Base-by-base conservation (phyloP, 495 filamentous ascomycete species). In the Choiromyces venosus region DNA sequence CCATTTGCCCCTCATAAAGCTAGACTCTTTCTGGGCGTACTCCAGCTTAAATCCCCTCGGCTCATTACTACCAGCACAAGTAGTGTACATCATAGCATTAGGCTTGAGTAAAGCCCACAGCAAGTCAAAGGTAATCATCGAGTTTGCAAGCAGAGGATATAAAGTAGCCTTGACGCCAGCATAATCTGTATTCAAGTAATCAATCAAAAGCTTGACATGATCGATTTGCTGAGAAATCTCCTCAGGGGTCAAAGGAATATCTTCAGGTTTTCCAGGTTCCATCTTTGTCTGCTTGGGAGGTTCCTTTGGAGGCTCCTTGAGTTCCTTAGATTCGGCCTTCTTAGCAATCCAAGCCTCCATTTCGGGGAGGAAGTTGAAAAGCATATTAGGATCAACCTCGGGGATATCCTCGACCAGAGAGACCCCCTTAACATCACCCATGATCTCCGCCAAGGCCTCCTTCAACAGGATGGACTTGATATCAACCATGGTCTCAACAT, bases 61-160 rank as follows among this genome's bases (percentile, higher is more conserved):
- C 79, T 97, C 91, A 67, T 96, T 92, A 44, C 67, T 89, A 4
- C 91, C 91, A 76, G 96, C 95, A 1, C 92, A 95, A 3, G 88
- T 88, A 0, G 91, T 91, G 78, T 91, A 94, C 1, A 90, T 91
- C 46, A 96, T 87, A 19, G 92, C 92, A 78, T 96, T 94, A 8
- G 94, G 93, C 78, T 96, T 96, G 85, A 92, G 94, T 9, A 97
- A 83, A 3, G 94, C 93, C 94, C 94, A 96, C 6, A 96, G 82
- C 14, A 96, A 87, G 72, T 96, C 93, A 73, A 93, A 97, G 7
- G 93, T 96, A 81, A 97, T 96, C 69, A 90, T 90, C 38, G 92
- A 91, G 68, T 91, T 90, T 72, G 93, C 89, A 21, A 97, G 85
- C 78, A 97, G 86, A 0, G 93, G 93, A 76, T 93, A 92, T 3